Base-by-base conservation (phyloP, 129 eudicot species). In the Logfia minima region DNA sequence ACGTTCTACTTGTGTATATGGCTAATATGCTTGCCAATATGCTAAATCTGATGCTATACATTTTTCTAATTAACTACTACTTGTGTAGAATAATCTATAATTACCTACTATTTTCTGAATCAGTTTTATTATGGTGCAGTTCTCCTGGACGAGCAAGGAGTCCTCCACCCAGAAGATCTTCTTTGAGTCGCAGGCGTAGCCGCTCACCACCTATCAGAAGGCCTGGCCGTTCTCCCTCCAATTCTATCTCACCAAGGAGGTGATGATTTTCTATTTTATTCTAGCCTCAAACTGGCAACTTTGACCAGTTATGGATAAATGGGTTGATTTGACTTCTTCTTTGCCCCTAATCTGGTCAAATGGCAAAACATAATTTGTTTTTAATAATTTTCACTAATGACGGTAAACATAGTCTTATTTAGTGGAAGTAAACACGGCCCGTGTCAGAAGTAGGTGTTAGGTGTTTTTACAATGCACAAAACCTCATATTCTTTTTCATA, bases 151-250 rank as follows among this genome's bases (percentile, higher is more conserved):
- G 92, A 70, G 85, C 80, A 77, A 86, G 97, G 51, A 94, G 97
- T 73, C 98, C 98, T 70, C 98, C 98, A 48, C 97, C 94, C 6
- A 87, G 96, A 82, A 90, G 97, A 77, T 89, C 99, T 58, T 93
- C 97, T 22, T 37, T 89, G 74, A 83, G 88, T 79, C 99, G 94
- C 78, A 84, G 96, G 80, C 90, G 96, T 32, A 87, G 96, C 82
- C 96, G 97, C 70, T 94, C 99, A 67, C 78, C 78, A 56, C 83
- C 83, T 74, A 68, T 88, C 62, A 86, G 97, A 63, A 89, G 96
- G 73, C 93, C 88, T 68, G 71, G 26, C 10, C 93, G 90, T 64
- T 87, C 98, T 19, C 90, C 87, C 23, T 90, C 97, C 24, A 90
- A 88, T 68, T 88, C 98, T 70, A 69, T 83, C 58, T 90, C 98